These are phyloP conservation scores for Sporothrix phasma DNA, from an alignment of 2,329 filamentous ascomycete species.

Conservation along the genomic window DNA sequence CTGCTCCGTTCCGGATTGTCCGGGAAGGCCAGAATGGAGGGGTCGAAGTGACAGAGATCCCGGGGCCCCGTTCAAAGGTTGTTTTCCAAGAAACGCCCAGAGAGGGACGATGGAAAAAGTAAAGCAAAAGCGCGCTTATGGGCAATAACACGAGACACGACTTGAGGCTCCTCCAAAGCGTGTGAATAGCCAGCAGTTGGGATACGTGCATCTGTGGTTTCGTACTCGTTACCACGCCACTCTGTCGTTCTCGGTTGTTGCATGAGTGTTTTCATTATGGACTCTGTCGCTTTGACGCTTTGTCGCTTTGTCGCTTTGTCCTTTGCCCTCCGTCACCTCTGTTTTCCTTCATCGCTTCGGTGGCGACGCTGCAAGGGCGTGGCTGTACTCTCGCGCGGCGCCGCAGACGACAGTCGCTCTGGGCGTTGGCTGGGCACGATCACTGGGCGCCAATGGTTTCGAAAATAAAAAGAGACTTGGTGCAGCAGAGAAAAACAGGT, in stretches of 20 bases:
- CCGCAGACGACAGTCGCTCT: conserved; percentile 4
- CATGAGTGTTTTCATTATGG: background rate
- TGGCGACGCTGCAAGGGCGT: conserved; percentile 2
- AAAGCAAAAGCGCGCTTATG: background rate
- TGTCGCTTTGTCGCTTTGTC: background rate
- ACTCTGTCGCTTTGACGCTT: too few relatives aligned
- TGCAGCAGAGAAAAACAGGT: too few relatives aligned
- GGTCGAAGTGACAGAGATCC: background rate
- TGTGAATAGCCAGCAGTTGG: background rate
- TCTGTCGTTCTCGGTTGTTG: background rate
- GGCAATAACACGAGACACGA: background rate
- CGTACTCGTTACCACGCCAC: background rate
- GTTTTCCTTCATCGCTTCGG: background rate
- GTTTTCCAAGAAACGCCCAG: background rate
- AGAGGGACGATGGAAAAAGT: too few relatives aligned
- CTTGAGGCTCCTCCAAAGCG: background rate
- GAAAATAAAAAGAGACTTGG: background rate
- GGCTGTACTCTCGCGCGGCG: background rate
- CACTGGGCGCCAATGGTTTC: background rate
- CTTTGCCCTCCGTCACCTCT: too few relatives aligned
- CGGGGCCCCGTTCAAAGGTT: background rate
- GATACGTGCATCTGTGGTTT: background rate
- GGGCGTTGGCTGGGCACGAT: conserved; percentile 5
- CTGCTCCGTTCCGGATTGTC: background rate
- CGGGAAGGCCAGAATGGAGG: background rate